Evolutionary conservation across 139 green algal genomes (phyloP), one percentile per base, ranked within the genome.

Genomic region (Chlamydomonas sp.): DNA sequence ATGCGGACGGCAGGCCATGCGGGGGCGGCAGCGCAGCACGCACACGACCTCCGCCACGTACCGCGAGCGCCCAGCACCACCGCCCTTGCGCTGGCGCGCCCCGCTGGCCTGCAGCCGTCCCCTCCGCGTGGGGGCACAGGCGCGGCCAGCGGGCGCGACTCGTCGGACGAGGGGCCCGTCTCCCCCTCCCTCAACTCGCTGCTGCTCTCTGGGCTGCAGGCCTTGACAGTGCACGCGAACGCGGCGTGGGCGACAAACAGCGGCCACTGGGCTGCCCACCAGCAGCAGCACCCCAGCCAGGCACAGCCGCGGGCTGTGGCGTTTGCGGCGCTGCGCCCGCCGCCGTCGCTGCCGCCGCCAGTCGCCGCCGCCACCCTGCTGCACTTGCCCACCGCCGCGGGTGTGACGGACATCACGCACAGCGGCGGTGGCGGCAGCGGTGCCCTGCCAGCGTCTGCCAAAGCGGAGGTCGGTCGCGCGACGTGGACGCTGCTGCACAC

Each of bases 401-500:
- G 35, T n/a, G n/a, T n/a, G n/a, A n/a, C n/a, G n/a, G n/a, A n/a
- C n/a, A n/a, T n/a, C n/a, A n/a, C n/a, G n/a, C n/a, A n/a, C n/a
- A n/a, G n/a, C n/a, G n/a, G n/a, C n/a, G n/a, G 43, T 54, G 43
- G 13, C 43, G 13, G 13, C 43, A 13, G 13, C 43, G 13, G 13
- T 13, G 28, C 38, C 54, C 48, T 47, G 68, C 67, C 30, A 66
- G 48, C 66, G 34, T 24, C 47, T 2, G 10, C 35, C 8, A 87
- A 84, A 30, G 88, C 92, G 47, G 87, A 93, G 58, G 72, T 98
- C 26, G 93, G 93, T 3, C 74, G 90, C 0, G 80, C 87, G 13
- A 97, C 93, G 1, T 98, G 93, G 93, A 89, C 79, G 20, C 77
- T 98, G 28, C 84, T 98, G 75, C 93, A 98, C 77, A 93, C 85